Base-by-base conservation (phyloP, 441 rosid species). In the Cnidoscolus chayamansa region DNA sequence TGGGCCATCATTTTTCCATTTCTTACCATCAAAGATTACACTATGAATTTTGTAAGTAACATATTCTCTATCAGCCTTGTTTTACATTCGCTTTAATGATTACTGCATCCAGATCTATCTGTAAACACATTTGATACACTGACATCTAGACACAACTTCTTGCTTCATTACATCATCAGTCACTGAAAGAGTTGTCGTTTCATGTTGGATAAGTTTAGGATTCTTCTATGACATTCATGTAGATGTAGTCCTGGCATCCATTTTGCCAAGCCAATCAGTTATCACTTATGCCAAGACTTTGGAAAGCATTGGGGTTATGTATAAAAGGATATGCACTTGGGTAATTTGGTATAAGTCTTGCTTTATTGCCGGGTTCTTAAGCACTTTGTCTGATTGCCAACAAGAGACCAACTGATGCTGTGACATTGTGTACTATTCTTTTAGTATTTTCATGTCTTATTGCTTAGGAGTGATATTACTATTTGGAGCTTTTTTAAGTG, bases 1-100 rank as follows among this genome's bases (percentile, higher is more conserved):
- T 94, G 99, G 99, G 83, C 84, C 85, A 86, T 90, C 81, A 86
- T 94, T 72, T 91, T 90, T 63, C 99, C 97, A 11, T 90, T 87
- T 81, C 91, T 92, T 63, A 88, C 87, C 76, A 86, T 86, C 72
- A 87, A 84, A 73, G 94, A 89, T 70, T 89, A 87, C 70, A 73
- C 77, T 48, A 77, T 92, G 59, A 89, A 87, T 78, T 78, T 86
- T 63, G 97, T 92, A 82, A 89, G 99, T 77, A 73, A 2, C 9
- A 49, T 48, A 61, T 57, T 74, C 31, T 56, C 8, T 10, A 40
- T 60, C 55, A 40, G 59, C 71, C 47, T 72, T 59, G 17, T 66
- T 47, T 11, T 47, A 4, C 74, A 10, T 71, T 50, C 50, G 45
- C 50, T 25, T 1, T 61, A n/a, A 51, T 17, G 32, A 55, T 49